Evolutionary conservation across 352 stramenopile species (phyloP).

Genomic region (Phytophthora meadii): DNA sequence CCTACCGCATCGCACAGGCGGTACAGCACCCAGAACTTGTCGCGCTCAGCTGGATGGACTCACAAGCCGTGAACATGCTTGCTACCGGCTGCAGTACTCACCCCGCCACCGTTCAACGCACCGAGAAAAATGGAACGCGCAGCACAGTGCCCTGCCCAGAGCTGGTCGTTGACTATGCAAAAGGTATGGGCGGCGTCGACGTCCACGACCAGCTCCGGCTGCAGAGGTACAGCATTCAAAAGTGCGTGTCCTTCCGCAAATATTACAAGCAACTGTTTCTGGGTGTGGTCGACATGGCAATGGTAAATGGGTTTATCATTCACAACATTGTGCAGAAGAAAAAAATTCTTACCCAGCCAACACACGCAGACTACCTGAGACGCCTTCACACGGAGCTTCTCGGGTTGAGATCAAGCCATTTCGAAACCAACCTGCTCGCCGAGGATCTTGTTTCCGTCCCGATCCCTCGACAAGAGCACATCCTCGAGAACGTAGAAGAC

Average conservation of each 20-base stretch:
- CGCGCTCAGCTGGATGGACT: not conserved
- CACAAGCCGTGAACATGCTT: not conserved
- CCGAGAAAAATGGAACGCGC: not conserved
- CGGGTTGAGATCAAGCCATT: not conserved
- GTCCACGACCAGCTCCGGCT: conserved; percentile 24
- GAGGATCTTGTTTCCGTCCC: conserved; percentile 22
- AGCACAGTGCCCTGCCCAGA: conserved; percentile 9
- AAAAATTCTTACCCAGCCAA: not conserved
- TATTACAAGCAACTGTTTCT: conserved; percentile 38
- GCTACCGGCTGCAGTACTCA: not conserved
- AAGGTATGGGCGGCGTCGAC: conserved; percentile 16
- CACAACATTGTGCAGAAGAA: conserved; percentile 7
- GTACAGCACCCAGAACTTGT: not conserved
- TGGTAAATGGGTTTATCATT: conserved; percentile 26
- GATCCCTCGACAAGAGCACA: conserved; percentile 5
- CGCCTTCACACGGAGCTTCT: conserved; percentile 26
- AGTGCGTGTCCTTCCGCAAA: conserved; percentile 10
- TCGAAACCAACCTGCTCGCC: conserved; percentile 13
- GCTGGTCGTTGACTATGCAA: conserved; percentile 8
- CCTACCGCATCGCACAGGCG: not conserved
- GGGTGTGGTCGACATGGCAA: conserved; percentile 28
- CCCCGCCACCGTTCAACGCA: not conserved
- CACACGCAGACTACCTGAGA: conserved; percentile 20
- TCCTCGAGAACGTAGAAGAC: conserved; percentile 2
- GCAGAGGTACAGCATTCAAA: conserved; percentile 28